A percentile compares a stretch with the other conserved stretches of the same genome.
phyloP scores from a whole-genome alignment of 305 asterid species.

The Fraxinus xanthoxyloides region DNA sequence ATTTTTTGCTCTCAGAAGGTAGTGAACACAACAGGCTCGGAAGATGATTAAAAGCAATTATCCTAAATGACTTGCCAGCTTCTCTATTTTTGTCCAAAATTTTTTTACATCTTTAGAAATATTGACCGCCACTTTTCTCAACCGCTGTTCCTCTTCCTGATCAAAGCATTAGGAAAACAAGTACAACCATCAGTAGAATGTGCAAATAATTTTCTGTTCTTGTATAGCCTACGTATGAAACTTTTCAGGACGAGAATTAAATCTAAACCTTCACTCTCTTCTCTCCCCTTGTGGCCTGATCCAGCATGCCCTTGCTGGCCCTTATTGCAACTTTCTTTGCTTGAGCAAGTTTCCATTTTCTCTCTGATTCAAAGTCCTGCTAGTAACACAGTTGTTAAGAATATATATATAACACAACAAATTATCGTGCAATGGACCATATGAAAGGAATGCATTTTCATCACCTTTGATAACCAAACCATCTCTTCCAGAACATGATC shows the following conservation, averaged over 20 bases:
- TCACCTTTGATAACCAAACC: constrained; percentile 98
- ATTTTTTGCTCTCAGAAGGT: constrained; percentile 22
- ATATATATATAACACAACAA: not conserved
- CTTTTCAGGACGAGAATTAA: constrained; percentile 18
- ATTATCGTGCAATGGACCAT: not conserved
- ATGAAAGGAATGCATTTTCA: not conserved
- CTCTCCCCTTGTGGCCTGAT: constrained; percentile 97
- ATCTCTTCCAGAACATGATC: constrained; percentile 99
- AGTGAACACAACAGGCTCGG: constrained; percentile 7
- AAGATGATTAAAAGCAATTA: constrained; percentile 6
- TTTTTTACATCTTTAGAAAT: constrained; percentile 97
- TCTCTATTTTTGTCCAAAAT: constrained; percentile 96
- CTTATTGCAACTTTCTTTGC: constrained; percentile 94
- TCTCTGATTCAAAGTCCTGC: constrained; percentile 98
- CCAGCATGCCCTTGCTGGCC: constrained; percentile 96
- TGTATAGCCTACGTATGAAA: constrained; percentile 13
- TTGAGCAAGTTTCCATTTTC: constrained; percentile 97
- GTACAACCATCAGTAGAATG: constrained; percentile 26
- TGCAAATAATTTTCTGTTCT: constrained; percentile 9
- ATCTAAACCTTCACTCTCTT: constrained; percentile 76
- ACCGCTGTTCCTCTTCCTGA: constrained; percentile 93
- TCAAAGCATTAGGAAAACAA: constrained; percentile 24
- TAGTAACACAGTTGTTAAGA: constrained; percentile 13
- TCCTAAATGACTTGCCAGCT: constrained; percentile 65
- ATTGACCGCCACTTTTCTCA: constrained; percentile 82